Evolutionary conservation across 225 moss, liverwort and hornwort species (phyloP), one percentile per base, ranked within the genome.

Genomic region (Takakia lepidozioides): DNA sequence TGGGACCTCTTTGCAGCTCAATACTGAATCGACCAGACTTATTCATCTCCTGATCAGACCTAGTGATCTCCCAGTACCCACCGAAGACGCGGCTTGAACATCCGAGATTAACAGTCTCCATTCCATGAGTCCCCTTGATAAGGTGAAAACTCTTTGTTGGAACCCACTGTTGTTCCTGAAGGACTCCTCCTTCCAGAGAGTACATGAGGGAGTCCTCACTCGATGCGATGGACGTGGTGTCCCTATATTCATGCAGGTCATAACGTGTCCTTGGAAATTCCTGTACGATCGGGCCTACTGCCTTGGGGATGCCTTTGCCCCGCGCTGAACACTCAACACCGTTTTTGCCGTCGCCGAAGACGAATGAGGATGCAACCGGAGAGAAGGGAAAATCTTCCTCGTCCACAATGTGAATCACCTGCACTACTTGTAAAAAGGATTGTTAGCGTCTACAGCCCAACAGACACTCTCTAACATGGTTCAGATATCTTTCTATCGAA

Each of bases 321-420:
- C 80, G 54, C 35, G 74, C 70, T 1, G 80, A 74, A 30, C 67
- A 74, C 19, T 80, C 80, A 37, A 80, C 67, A 1, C 74, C 70
- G 34, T 28, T 71, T 32, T 74, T 74, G 48, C 70, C 70, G 29
- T 80, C 80, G 2, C 74, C 80, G 9, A 80, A 80, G 8, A 80
- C 80, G 22, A 80, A 80, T 2, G 80, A 74, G 22, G 80, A 80
- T 22, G 80, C 80, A 19, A 80, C 74, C 2, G 80, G 80, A 1
- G 80, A 80, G 56, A 80, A 74, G 4, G 80, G 80, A 10, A 80
- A 80, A 26, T 80, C 80, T 42, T 74, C 80, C 63, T 80, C 79
- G n/a, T 80, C 74, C 46, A 71, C 27, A 2, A 63, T 70, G 37
- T 71, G 80, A 22, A 71, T 67, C 63, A 52, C 74, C 74, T 74